These are phyloP conservation scores for Umbellularia californica DNA, from an alignment of 164 flowering plant species.

Conservation along the genomic window DNA sequence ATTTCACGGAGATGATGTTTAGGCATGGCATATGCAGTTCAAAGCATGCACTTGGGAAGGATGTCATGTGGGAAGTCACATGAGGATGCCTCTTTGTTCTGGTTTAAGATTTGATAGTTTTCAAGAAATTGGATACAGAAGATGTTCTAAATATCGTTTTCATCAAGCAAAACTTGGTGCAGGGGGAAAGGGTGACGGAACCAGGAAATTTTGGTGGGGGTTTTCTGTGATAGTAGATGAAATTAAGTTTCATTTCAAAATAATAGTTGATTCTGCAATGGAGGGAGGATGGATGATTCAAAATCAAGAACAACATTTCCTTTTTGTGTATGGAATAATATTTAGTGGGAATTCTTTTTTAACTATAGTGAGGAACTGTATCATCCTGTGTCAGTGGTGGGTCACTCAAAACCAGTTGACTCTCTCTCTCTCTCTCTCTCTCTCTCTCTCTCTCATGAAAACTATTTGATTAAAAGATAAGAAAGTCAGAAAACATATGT, in stretches of 20 bases:
- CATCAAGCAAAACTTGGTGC: background rate
- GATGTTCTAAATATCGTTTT: background rate
- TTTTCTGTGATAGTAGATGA: background rate
- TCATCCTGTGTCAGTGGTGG: background rate
- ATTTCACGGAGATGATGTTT: background rate
- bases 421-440: too few species aligned
- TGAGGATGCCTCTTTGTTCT: background rate
- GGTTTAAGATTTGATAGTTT: background rate
- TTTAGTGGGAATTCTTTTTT: background rate
- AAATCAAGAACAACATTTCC: background rate
- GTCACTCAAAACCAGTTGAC: background rate
- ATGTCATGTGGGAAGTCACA: background rate
- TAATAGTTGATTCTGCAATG: background rate
- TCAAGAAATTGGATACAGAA: background rate
- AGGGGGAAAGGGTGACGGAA: background rate
- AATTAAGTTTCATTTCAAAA: background rate
- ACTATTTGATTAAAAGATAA: too few species aligned
- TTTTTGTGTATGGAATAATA: background rate
- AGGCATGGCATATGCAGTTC: background rate
- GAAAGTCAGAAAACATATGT: too few species aligned
- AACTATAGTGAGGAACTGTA: background rate
- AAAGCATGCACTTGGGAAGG: background rate
- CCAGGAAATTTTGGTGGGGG: background rate
- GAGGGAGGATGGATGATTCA: conserved; percentile 1
- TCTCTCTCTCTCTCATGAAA: too few species aligned